Evolutionary conservation across 192 early-diverging fungal species (phyloP), one percentile per base, ranked within the genome.

Genomic region (Globomyces pollinis-pini): DNA sequence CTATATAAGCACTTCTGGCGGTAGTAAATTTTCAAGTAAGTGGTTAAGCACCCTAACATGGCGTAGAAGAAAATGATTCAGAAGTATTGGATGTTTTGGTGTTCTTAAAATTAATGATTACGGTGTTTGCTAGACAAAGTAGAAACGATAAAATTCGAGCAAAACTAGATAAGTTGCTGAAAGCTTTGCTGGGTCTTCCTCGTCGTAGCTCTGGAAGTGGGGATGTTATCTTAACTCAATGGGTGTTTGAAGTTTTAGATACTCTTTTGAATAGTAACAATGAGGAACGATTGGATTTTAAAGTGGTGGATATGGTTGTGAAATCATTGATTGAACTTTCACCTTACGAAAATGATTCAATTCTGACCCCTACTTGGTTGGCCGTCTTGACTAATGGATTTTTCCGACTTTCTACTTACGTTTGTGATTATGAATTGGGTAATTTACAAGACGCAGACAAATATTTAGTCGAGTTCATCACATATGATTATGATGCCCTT

Each of bases 311-410:
- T 36, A 56, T 56, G 9, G 63, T 75, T 44, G 56, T 67, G 11
- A 59, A 59, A 44, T 53, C 61, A 29, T 50, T 75, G 24, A 32
- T 68, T 16, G 62, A 75, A 12, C 78, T 96, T 21, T 87, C 86
- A 61, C 93, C 93, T 42, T 87, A 86, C 66, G 74, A 78, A 36
- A 87, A 86, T 65, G 93, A 96, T 63, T 77, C 81, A n/a, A 73
- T 78, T 44, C 68, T 90, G 47, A 80, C 84, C 61, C 89, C 91
- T 39, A 64, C 87, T 13, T 94, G 92, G 92, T 74, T 94, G 42
- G 78, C 83, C 45, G 83, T 94, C 39, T 77, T 94, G 11, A 73
- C 78, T 29, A 83, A 81, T 57, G 84, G 84, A 0, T 93, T 89
- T 64, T 59, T 71, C 12, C 70, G 81, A n/a, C 85, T 84, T 57